phyloP scores from a whole-genome alignment of 139 green algal species.

The Picochlorum sp. region DNA sequence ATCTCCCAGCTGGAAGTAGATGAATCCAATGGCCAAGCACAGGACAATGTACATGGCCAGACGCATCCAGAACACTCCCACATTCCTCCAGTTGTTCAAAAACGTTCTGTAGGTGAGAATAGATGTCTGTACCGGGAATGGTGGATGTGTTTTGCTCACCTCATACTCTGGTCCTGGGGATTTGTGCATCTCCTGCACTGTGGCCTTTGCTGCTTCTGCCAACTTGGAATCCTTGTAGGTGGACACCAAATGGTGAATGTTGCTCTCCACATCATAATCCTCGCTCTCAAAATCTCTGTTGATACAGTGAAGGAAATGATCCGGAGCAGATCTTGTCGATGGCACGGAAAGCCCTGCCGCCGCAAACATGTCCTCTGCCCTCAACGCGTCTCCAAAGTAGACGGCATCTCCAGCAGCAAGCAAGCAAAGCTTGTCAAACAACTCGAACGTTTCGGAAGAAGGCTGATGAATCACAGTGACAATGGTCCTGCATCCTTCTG shows the following conservation, averaged over 20 bases:
- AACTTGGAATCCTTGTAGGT: slow-evolving; percentile 19
- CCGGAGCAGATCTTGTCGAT: slow-evolving; percentile 36
- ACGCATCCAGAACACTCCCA: slow-evolving; percentile 62
- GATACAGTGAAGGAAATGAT: slow-evolving; percentile 64
- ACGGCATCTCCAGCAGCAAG: slow-evolving; percentile 32
- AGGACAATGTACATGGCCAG: slow-evolving; percentile 34
- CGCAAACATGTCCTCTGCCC: slow-evolving; percentile 42
- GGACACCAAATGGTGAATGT: slow-evolving; percentile 27
- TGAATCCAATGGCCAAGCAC: slow-evolving; percentile 20
- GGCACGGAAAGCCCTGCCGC: slow-evolving; percentile 49
- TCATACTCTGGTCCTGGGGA: slow-evolving; percentile 14
- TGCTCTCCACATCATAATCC: slow-evolving; percentile 13
- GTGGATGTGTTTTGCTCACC: background rate
- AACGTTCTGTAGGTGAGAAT: slow-evolving; percentile 38
- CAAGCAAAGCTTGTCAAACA: slow-evolving; percentile 52
- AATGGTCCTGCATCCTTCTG: slow-evolving; percentile 34
- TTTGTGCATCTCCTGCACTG: slow-evolving; percentile 2
- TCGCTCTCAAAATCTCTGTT: slow-evolving; percentile 51
- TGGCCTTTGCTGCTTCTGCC: background rate
- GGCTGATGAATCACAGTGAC: slow-evolving; percentile 59
- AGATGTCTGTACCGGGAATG: slow-evolving; percentile 6
- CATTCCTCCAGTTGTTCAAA: slow-evolving; percentile 53
- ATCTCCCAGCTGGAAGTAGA: slow-evolving; percentile 39
- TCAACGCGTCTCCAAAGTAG: slow-evolving; percentile 44
- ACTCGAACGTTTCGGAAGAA: slow-evolving; percentile 41